These are phyloP conservation scores for Pelargonium nanum DNA, from an alignment of 345 rosid genomes.

Conservation along the genomic window DNA sequence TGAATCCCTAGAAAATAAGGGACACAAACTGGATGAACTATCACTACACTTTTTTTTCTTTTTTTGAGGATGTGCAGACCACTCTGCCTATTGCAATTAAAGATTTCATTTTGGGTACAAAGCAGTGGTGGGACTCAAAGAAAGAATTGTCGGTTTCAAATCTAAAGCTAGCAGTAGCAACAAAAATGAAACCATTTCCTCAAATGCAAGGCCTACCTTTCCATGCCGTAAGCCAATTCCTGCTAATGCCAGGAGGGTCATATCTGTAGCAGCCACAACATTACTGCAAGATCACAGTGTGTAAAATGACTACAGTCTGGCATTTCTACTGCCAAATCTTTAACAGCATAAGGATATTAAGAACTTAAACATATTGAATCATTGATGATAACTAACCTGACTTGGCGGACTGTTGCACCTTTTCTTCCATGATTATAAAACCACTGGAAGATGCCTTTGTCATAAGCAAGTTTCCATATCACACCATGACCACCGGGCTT, in stretches of 20 bases:
- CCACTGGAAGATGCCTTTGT: slow-evolving; percentile 83
- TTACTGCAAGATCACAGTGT: slow-evolving; percentile 42
- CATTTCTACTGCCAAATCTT: background rate
- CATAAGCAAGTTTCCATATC: slow-evolving; percentile 91
- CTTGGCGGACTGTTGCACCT: slow-evolving; percentile 92
- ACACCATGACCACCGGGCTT: slow-evolving; percentile 98
- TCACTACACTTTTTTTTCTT: no score
- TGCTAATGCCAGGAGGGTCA: slow-evolving; percentile 81
- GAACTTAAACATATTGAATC: background rate
- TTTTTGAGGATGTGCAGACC: no score
- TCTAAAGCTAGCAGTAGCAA: no score
- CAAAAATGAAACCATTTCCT: background rate
- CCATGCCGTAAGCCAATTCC: slow-evolving; percentile 69
- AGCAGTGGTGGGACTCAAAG: no score
- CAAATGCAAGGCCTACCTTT: slow-evolving; percentile 39
- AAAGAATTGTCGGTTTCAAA: no score
- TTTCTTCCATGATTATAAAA: slow-evolving; percentile 70
- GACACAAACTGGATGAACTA: no score
- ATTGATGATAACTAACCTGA: slow-evolving; percentile 49
- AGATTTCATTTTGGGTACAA: no score
- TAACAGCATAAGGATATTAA: background rate
- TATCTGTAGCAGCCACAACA: slow-evolving; percentile 85
- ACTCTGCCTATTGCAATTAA: no score
- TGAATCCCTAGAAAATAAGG: no score
- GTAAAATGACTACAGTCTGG: background rate